A percentile compares a stretch with the other conserved stretches of the same genome.
These are phyloP conservation scores for Tardiomyces digboiensis DNA, from an alignment of 1,139 yeast genomes.

Conservation along the genomic window DNA sequence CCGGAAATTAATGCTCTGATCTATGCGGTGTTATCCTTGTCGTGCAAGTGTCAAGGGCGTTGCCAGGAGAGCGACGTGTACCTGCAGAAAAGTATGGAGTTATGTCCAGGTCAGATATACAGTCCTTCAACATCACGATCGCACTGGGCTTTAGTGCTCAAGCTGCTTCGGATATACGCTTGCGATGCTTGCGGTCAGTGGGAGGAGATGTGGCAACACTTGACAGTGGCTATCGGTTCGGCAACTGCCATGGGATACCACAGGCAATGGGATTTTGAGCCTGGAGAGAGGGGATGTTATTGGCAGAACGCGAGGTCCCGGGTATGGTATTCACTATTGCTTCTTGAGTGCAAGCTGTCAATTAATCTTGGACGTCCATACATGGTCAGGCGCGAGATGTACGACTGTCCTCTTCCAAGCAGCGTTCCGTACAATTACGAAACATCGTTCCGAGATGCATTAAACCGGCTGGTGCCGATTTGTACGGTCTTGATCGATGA, in stretches of 20 bases:
- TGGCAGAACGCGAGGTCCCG: slow-evolving; percentile 7
- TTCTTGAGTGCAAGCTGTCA: slow-evolving; percentile 10
- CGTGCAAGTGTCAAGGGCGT: slow-evolving; percentile 8
- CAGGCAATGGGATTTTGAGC: slow-evolving; percentile 9
- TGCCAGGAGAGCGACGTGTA: slow-evolving; percentile 4
- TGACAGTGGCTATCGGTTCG: slow-evolving; percentile 9
- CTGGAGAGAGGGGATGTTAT: background rate
- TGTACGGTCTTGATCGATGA: slow-evolving; percentile 11
- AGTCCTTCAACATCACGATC: background rate
- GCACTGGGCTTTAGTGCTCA: slow-evolving; percentile 4
- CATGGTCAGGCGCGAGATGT: slow-evolving; percentile 6
- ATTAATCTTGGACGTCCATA: slow-evolving; percentile 13
- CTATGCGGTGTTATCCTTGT: slow-evolving; percentile 11
- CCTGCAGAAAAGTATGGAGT: background rate
- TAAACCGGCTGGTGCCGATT: slow-evolving; percentile 11
- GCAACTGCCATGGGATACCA: slow-evolving; percentile 16
- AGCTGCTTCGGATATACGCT: slow-evolving; percentile 8
- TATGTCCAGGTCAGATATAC: background rate
- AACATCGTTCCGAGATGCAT: slow-evolving; percentile 10
- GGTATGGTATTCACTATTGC: slow-evolving; percentile 11
- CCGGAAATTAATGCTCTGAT: slow-evolving; percentile 11
- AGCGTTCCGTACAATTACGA: slow-evolving; percentile 8
- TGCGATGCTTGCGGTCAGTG: slow-evolving; percentile 10
- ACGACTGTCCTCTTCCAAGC: slow-evolving; percentile 8
- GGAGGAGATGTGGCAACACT: slow-evolving; percentile 12